phyloP scores from a whole-genome alignment of 768 basidiomycete genomes.

The Obba rivulosa region DNA sequence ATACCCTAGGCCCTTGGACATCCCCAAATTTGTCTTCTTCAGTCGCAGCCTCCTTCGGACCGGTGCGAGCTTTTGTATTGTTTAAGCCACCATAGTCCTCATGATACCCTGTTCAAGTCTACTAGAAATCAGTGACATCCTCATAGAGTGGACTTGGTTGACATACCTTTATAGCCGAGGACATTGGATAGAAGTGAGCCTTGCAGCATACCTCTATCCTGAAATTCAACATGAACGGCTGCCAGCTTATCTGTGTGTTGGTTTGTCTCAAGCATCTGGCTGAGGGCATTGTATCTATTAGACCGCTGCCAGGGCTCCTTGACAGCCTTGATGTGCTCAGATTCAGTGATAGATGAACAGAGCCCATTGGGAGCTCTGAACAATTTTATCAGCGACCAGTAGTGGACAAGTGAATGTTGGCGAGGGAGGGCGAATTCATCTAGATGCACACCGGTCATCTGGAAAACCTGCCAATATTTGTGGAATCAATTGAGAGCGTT shows the following conservation, averaged over 20 bases:
- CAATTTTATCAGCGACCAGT: not conserved
- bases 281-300: constrained; percentile 11
- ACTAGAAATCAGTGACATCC: too few relatives aligned
- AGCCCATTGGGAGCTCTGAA: constrained; percentile 17
- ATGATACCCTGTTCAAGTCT: too few relatives aligned
- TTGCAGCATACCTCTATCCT: constrained; percentile 11
- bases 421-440: constrained; percentile 11
- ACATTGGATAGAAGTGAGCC: too few relatives aligned
- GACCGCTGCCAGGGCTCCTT: constrained; percentile 19
- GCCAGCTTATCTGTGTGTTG: constrained; percentile 21
- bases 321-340: constrained; percentile 16
- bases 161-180: too few relatives aligned
- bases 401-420: constrained; percentile 12
- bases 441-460: not conserved
- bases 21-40: too few relatives aligned
- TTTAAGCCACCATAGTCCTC: too few relatives aligned
- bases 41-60: too few relatives aligned
- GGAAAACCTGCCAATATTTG: not conserved
- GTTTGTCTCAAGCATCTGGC: constrained; percentile 15
- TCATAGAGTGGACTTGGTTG: too few relatives aligned
- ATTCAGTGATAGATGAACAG: constrained; percentile 19
- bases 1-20: too few relatives aligned
- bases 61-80: too few relatives aligned
- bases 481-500: not conserved
- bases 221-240: constrained; percentile 14